Evolutionary conservation across 371 early-diverging fungal species (phyloP), one percentile per base, ranked within the genome.

Genomic region (Mortierella sp.): DNA sequence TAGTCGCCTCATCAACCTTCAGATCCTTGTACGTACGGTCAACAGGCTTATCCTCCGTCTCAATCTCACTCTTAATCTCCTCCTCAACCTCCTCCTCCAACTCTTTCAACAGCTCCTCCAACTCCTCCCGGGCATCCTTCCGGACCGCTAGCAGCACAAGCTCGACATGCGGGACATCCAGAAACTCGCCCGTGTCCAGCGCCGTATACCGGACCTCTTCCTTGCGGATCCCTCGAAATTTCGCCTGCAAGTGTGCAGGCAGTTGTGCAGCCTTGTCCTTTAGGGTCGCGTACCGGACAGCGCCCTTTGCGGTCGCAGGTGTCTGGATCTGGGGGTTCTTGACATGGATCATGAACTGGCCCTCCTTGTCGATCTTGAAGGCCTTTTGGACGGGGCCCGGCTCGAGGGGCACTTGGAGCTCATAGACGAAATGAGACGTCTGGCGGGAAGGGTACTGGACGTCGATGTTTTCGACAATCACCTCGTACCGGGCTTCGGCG

Each of bases 271-370:
- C 77, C 9, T 26, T 34, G 47, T 53, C 16, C 24, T 72, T 72
- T 64, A 77, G 39, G 5, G 77, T 50, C 14, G 77, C 73, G 44
- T 64, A 77, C 2, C 70, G 70, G 13, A 34, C 68, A 6, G 61
- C 50, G 10, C 77, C 77, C 16, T 55, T 63, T 24, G 58, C 58
- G 1, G 78, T 69, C 8, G 70, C 78, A 9, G 78, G 55, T 0
- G 73, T 73, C 48, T 73, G 64, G 16, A 73, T 73, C 58, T 65
- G 65, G 10, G 78, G 78, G 34, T 78, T 87, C 89, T 90, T 90
- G 63, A 90, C 85, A 22, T 86, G 75, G n/a, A 90, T 61, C 67
- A 90, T 61, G 50, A 87, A 88, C 43, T 87, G 86, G 0, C 89
- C 87, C 66, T 88, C 76, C 24, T 88, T 87, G 26, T 70, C 73